Base-by-base conservation (phyloP, 306 rosid genomes). In the Glycine latifolia region DNA sequence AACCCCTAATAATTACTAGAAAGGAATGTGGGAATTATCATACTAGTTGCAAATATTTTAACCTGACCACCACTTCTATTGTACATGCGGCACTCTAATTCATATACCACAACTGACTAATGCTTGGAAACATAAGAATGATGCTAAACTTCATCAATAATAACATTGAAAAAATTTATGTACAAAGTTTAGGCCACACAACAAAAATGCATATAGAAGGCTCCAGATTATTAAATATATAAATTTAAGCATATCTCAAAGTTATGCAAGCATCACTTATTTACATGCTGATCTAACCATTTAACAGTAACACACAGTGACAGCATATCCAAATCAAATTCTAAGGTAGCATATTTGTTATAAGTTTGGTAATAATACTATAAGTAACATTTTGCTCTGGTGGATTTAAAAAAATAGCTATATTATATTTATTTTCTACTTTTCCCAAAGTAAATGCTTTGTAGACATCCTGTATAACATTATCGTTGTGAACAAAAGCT, bases 401-500 rank as follows among this genome's bases (percentile, higher is more conserved):
- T 11, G 60, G 13, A 26, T 26, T 26, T 26, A 26, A 26, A 26
- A 26, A 26, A 26, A 26, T 26, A 26, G 31, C 31, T 1, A 26
- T 26, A 26, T 3, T 67, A 20, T 20, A 20, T 20, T 15, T 15
- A 11, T 37, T 78, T 53, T 53, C 75, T 10, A 41, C 3, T 46
- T 69, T 44, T 20, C 17, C 31, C 55, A 39, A 62, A 35, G 47
- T 8, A 60, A 37, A 47, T 43, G 44, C 59, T 60, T 43, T 52
- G 33, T 46, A 60, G n/a, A 8, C 31, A 26, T 46, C 70, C 50
- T 58, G 6, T 75, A 44, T 8, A 60, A 60, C 59, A 75, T 26
- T 75, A 50, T 52, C 53, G 55, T 17, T 66, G 52, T 31, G 60
- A 58, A 63, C 7, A 11, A 39, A 67, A 82, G 49, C 72, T 14